phyloP scores from a whole-genome alignment of 192 early-diverging fungal genomes.

The Rhizophagus prolifer region DNA sequence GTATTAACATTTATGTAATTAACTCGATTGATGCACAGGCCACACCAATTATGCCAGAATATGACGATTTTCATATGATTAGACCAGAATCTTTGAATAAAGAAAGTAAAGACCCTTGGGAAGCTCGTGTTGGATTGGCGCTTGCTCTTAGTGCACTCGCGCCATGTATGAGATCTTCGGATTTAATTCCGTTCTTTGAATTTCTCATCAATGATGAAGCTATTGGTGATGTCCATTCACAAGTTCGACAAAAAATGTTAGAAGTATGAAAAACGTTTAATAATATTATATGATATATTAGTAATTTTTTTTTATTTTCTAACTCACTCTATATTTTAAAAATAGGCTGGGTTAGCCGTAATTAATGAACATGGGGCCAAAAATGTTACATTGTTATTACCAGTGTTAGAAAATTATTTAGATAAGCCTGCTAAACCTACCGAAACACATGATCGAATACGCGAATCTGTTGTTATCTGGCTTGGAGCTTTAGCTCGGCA shows the following conservation, averaged over 20 bases:
- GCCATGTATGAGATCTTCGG: conserved; percentile 50
- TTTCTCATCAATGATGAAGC: conserved; percentile 86
- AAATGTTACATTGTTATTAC: conserved; percentile 67
- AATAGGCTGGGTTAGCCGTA: conserved; percentile 70
- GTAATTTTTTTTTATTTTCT: neutral
- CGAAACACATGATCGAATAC: conserved; percentile 81
- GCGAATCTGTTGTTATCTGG: conserved; percentile 89
- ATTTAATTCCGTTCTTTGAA: conserved; percentile 55
- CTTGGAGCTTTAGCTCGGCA: conserved; percentile 90
- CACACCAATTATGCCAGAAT: conserved; percentile 77
- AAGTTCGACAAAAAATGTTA: conserved; percentile 81
- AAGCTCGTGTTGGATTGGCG: conserved; percentile 83
- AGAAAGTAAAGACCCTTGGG: conserved; percentile 75
- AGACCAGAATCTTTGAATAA: conserved; percentile 82
- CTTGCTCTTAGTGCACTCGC: conserved; percentile 68
- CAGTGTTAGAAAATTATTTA: conserved; percentile 78
- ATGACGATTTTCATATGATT: conserved; percentile 88
- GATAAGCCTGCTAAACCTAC: conserved; percentile 66
- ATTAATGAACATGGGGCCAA: conserved; percentile 70
- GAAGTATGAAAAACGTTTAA: conserved; percentile 32
- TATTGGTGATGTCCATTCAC: conserved; percentile 78
- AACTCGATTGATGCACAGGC: conserved; percentile 38
- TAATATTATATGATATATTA: neutral
- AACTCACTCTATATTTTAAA: neutral
- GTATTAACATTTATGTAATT: conserved; percentile 17